Base-by-base conservation (phyloP, 2,329 filamentous ascomycete species). In the Drechmeria coniospora region DNA sequence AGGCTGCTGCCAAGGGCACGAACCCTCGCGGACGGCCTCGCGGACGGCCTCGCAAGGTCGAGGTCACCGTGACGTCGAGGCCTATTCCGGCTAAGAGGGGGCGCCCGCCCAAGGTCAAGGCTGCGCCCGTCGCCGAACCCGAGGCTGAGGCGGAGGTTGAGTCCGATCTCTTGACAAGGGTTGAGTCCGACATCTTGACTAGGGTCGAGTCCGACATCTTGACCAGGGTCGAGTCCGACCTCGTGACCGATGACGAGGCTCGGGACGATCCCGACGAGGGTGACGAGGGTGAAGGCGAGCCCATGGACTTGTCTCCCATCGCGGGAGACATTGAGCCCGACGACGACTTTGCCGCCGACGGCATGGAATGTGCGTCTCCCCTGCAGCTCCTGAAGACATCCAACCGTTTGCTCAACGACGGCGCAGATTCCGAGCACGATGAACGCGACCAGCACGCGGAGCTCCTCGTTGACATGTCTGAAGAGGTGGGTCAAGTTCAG, bases 401-500 rank as follows among this genome's bases (percentile, higher is more conserved):
- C 8, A 15, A 19, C 11, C 19, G 14, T 19, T 13, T 18, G 23
- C 32, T 31, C 21, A 31, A 16, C 25, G 20, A 26, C 23, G 24
- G 23, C 29, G 31, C 28, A 21, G 31, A 14, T 14, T 22, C 15
- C 14, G 31, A 25, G 5, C 23, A 28, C 27, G 17, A 21, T 8
- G 27, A 23, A 21, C 17, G 10, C 23, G 17, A 31, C 22, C 9
- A 28, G 21, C 16, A 21, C 20, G 26, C 22, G 11, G n/a, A 21
- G 14, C 10, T 20, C 22, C 23, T 17, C 25, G 29, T 21, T 13
- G 32, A 40, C n/a, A n/a, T n/a, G 25, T 26, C 28, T 11, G 32
- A 41, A 25, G 43, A 48, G 46, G 47, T 50, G 33, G 35, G 40
- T 44, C 32, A 31, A 30, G 28, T 34, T 17, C 17, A 14, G 20